Evolutionary conservation across 495 filamentous ascomycete genomes (phyloP).

Genomic region (Neurospora africana): DNA sequence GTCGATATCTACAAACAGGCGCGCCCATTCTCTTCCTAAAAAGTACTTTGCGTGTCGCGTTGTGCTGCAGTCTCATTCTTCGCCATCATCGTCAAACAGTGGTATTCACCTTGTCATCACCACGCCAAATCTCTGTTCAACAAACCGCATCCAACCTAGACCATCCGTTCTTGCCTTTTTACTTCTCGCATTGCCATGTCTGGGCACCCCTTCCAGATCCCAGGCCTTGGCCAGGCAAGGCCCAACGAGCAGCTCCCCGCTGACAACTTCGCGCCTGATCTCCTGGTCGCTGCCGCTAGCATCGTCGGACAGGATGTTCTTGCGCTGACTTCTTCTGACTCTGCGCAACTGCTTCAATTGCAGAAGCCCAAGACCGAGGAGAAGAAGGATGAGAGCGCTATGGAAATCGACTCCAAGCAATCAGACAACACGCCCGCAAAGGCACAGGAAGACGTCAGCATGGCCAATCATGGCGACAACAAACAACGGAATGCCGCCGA

Average conservation of each 20-base stretch:
- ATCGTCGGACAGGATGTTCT: not conserved
- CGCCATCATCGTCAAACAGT: not conserved
- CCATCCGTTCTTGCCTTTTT: slow-evolving; percentile 1
- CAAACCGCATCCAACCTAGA: not conserved
- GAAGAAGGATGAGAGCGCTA: slow-evolving; percentile 7
- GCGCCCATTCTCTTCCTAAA: not conserved
- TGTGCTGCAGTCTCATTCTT: not conserved
- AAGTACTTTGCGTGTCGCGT: not conserved
- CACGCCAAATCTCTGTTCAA: not conserved
- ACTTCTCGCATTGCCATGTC: slow-evolving; percentile 25
- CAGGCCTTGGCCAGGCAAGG: slow-evolving; percentile 26
- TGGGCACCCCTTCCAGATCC: slow-evolving; percentile 28
- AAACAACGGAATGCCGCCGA: not conserved
- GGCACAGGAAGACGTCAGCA: not conserved
- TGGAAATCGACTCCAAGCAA: not conserved
- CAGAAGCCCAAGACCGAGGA: not conserved
- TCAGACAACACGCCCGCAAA: not conserved
- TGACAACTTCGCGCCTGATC: slow-evolving; percentile 15
- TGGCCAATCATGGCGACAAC: slow-evolving; percentile 2
- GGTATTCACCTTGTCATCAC: not conserved
- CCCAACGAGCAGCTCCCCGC: slow-evolving; percentile 17
- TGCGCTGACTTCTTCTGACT: not conserved
- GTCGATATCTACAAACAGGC: not conserved
- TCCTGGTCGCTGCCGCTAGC: slow-evolving; percentile 10
- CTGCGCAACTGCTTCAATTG: not conserved